phyloP scores from a whole-genome alignment of 2,329 filamentous ascomycete genomes.

The Curvularia spicifera region DNA sequence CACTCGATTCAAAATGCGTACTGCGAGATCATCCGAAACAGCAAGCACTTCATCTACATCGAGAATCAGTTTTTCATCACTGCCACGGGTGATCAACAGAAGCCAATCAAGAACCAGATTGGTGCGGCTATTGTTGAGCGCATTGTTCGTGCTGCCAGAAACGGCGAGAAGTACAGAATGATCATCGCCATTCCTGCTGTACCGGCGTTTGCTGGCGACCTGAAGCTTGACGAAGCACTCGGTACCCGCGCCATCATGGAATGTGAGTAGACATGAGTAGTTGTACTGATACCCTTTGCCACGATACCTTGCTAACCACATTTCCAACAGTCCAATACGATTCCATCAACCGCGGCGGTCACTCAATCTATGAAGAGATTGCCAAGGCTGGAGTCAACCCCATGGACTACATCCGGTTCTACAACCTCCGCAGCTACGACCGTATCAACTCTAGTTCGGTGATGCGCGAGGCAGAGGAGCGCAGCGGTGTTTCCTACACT shows the following conservation, averaged over 20 bases:
- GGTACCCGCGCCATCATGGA: slow-evolving; percentile 88
- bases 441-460: slow-evolving; percentile 74
- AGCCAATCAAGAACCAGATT: slow-evolving; percentile 77
- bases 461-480: slow-evolving; percentile 66
- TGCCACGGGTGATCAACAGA: slow-evolving; percentile 72
- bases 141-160: slow-evolving; percentile 71
- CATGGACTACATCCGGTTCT: slow-evolving; percentile 78
- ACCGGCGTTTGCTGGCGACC: slow-evolving; percentile 81
- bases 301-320: neutral
- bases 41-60: slow-evolving; percentile 77
- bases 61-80: slow-evolving; percentile 93
- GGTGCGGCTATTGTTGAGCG: slow-evolving; percentile 80
- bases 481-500: slow-evolving; percentile 71
- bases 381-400: slow-evolving; percentile 71
- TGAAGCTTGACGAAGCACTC: slow-evolving; percentile 73
- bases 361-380: slow-evolving; percentile 78
- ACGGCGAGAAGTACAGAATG: slow-evolving; percentile 72
- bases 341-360: slow-evolving; percentile 76
- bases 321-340: slow-evolving; percentile 68
- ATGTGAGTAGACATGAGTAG: slow-evolving; percentile 17
- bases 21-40: slow-evolving; percentile 71
- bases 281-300: neutral
- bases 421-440: slow-evolving; percentile 84
- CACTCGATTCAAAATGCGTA: slow-evolving; percentile 91
- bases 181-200: slow-evolving; percentile 81